Percentiles rank a stretch among this genome's conserved stretches.
Evolutionary conservation across 331 rosid species (phyloP).

Genomic region (Quercus lobata): DNA sequence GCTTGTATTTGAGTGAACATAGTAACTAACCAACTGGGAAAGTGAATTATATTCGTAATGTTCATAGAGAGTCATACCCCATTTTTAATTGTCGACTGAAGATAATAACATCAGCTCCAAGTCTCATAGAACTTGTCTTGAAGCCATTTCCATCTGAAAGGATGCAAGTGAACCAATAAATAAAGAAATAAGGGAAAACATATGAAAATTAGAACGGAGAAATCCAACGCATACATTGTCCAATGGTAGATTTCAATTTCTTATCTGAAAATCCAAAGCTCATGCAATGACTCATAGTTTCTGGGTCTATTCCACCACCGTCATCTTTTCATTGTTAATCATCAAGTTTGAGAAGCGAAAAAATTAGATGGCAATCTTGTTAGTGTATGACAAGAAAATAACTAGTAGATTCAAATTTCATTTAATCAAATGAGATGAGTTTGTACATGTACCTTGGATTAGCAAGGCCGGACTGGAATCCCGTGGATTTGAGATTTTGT

Average conservation of each 20-base stretch:
- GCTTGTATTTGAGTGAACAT: too few species aligned
- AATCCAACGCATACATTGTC: slow-evolving; percentile 39
- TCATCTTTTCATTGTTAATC: slow-evolving; percentile 25
- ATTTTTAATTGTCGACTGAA: slow-evolving; percentile 38
- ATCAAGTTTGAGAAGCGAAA: background rate
- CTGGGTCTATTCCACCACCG: slow-evolving; percentile 53
- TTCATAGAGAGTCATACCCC: slow-evolving; percentile 22
- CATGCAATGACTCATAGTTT: slow-evolving; percentile 47
- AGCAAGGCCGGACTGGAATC: slow-evolving; percentile 46
- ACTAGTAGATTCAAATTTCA: background rate
- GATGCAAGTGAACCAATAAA: slow-evolving; percentile 19
- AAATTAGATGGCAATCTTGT: background rate
- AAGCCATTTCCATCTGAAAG: slow-evolving; percentile 62
- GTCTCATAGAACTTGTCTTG: slow-evolving; percentile 60
- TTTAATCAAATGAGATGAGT: background rate
- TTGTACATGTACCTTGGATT: slow-evolving; percentile 33
- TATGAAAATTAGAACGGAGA: background rate
- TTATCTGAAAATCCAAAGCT: slow-evolving; percentile 55
- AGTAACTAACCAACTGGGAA: too few species aligned
- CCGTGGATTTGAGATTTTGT: slow-evolving; percentile 40
- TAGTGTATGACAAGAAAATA: background rate
- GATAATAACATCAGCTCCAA: slow-evolving; percentile 55
- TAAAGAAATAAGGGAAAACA: slow-evolving; percentile 2
- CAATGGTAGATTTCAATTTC: slow-evolving; percentile 44
- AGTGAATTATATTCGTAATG: background rate